Conservation (phyloP, 495 filamentous ascomycete species). For the Hyphodiscus hymeniophilus region DNA sequence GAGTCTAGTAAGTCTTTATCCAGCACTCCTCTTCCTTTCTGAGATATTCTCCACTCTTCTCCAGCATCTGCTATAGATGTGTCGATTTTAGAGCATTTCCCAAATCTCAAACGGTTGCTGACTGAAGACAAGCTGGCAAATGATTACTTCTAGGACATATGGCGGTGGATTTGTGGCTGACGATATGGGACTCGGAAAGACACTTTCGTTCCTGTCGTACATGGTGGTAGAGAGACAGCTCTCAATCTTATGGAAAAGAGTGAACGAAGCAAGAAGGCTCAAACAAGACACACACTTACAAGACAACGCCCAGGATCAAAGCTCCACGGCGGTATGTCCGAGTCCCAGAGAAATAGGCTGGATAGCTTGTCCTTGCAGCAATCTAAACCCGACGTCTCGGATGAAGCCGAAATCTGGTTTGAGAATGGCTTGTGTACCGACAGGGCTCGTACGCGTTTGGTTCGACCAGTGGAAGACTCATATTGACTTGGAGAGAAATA, state of each 20-base stretch:
- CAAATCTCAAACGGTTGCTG: no score
- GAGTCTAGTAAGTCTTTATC: no score
- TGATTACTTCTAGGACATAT: constrained; percentile 5
- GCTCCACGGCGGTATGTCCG: not conserved
- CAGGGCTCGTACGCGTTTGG: constrained; percentile 1
- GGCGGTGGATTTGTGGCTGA: constrained; percentile 15
- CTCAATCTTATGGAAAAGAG: constrained; percentile 1
- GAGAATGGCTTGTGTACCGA: constrained; percentile 6
- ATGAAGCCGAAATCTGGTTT: constrained; percentile 5
- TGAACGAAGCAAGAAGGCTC: not conserved
- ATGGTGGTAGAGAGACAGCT: constrained; percentile 13
- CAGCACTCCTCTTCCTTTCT: no score
- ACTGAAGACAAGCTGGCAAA: no score
- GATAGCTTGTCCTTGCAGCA: constrained; percentile 12
- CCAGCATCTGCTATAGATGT: no score
- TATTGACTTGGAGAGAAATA: constrained; percentile 1
- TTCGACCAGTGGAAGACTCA: constrained; percentile 6
- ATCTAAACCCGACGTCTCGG: constrained; percentile 4
- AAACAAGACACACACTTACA: constrained; percentile 11
- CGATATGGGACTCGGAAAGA: constrained; percentile 14
- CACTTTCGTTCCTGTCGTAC: constrained; percentile 10
- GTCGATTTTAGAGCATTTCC: no score
- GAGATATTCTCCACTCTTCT: no score
- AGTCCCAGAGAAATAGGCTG: not conserved
- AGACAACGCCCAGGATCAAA: not conserved